Conservation (phyloP, 164 flowering plant genomes). For the Vitis riparia region DNA sequence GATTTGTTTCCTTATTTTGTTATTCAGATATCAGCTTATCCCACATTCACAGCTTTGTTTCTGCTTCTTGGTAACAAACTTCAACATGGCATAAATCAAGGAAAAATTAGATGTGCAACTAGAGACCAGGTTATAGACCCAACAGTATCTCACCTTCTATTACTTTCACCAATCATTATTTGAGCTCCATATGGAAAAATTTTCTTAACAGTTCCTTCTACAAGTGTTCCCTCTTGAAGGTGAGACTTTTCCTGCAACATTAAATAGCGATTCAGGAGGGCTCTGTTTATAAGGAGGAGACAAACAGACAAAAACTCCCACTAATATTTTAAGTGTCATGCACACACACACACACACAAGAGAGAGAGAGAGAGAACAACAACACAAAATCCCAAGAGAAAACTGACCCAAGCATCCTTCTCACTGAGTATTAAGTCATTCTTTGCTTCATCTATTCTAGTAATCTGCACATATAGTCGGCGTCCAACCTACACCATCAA, state of each 20-base stretch:
- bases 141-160: conserved; percentile 59
- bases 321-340: not conserved
- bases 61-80: not conserved
- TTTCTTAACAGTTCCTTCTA: conserved; percentile 84
- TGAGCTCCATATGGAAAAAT: conserved; percentile 93
- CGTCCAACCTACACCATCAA: conserved; percentile 71
- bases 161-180: conserved; percentile 76
- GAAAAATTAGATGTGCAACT: too few relatives aligned
- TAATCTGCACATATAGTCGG: conserved; percentile 55
- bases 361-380: not conserved
- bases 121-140: not conserved
- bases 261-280: conserved; percentile 1
- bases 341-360: not conserved
- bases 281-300: not conserved
- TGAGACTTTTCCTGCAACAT: conserved; percentile 58
- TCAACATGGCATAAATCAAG: not conserved
- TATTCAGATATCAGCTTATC: not conserved
- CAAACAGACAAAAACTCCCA: not conserved
- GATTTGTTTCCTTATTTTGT: not conserved
- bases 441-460: conserved; percentile 64
- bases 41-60: not conserved
- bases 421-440: conserved; percentile 91
- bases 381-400: not conserved
- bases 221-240: conserved; percentile 81
- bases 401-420: conserved; percentile 89